Base-by-base conservation (phyloP, 106 monocot species). In the Allium cepa region DNA sequence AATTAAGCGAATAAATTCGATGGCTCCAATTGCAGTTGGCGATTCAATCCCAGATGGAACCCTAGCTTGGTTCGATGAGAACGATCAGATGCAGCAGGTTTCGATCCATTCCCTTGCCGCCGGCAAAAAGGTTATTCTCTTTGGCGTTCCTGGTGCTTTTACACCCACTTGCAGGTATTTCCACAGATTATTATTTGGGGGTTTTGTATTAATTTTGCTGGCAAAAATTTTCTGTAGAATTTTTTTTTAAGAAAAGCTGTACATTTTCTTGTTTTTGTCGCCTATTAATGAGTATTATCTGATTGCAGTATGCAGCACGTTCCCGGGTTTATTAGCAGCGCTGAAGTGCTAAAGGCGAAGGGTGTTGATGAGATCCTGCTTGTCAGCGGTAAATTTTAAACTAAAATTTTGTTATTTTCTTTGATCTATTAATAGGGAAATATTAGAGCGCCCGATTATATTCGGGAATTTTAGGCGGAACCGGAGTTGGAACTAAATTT, bases 61-160 rank as follows among this genome's bases (percentile, higher is more conserved):
- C 59, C 62, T 96, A 22, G 69, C 64, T 26, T 88, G 86, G 83
- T 96, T 91, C 77, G 95, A 91, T 57, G 88, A 88, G 78, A 68
- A 83, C 11, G 91, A 85, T 69, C 53, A 91, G 77, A 57, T 78
- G 18, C 85, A 88, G 82, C 75, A 83, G 75, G 18, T 91, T 49
- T 81, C 95, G 50, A 47, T 96, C 81, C 91, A 91, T 59, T 68
- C 81, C 52, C 77, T 96, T 53, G 91, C 85, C 71, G 81, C 83
- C 62, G 91, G 91, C 77, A 96, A 96, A 81, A 96, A 96, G 80
- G 72, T 96, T 69, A 75, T 91, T 50, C 83, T 96, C 83, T 77
- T 96, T 64, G 95, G 95, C 64, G 91, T 96, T 16, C 95, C 95
- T 69, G 95, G 95, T 16, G 95, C 95, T 28, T 96, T 96, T 82